phyloP scores from a whole-genome alignment of 1,284 basidiomycete genomes.

The Fistulinella staudtii region DNA sequence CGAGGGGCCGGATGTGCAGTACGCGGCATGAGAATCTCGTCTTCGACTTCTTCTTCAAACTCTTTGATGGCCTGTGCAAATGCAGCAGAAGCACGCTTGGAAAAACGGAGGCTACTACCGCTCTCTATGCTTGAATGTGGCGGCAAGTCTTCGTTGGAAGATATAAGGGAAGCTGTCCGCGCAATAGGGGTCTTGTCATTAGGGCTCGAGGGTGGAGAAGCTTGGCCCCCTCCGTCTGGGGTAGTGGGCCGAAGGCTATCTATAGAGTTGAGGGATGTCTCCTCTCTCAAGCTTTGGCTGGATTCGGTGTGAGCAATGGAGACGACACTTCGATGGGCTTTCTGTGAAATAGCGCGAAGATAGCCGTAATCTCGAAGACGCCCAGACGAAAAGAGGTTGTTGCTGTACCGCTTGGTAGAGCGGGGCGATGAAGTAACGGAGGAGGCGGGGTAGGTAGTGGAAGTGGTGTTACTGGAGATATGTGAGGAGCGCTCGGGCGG shows the following conservation, averaged over 20 bases:
- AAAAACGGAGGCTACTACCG: conserved; percentile 33
- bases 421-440: conserved; percentile 46
- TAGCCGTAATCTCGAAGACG: conserved; percentile 70
- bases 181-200: conserved; percentile 40
- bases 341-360: conserved; percentile 52
- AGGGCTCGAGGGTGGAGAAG: conserved; percentile 49
- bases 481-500: conserved; percentile 41
- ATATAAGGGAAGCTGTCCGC: conserved; percentile 38
- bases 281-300: conserved; percentile 40
- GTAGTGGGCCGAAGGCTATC: conserved; percentile 48
- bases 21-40: conserved; percentile 69
- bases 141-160: conserved; percentile 26
- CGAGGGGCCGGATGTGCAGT: conserved; percentile 46
- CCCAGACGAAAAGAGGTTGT: conserved; percentile 78
- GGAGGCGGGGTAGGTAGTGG: conserved; percentile 38
- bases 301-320: conserved; percentile 53
- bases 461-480: conserved; percentile 42
- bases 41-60: conserved; percentile 64
- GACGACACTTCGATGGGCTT: conserved; percentile 42
- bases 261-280: conserved; percentile 42
- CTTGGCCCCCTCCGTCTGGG: conserved; percentile 44
- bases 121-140: conserved; percentile 24
- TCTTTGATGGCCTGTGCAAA: conserved; percentile 70
- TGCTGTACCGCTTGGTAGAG: conserved; percentile 69
- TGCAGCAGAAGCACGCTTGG: conserved; percentile 61